Evolutionary conservation across 306 rosid genomes (phyloP).

Genomic region (Castanopsis chinensis): DNA sequence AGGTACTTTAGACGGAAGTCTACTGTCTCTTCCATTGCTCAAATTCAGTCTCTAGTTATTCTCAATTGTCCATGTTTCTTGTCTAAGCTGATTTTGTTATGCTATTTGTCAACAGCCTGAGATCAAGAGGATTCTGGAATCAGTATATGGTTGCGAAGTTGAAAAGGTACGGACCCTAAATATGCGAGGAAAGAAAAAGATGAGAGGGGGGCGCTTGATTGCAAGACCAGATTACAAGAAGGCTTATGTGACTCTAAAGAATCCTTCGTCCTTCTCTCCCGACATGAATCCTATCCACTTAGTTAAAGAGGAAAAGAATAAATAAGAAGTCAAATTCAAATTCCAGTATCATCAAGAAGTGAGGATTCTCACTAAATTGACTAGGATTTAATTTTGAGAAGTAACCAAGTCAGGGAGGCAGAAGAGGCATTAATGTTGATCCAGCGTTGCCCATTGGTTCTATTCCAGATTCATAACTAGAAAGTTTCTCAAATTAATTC

Average conservation of each 20-base stretch:
- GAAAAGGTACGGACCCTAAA: conserved; percentile 12
- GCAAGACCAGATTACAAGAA: conserved; percentile 13
- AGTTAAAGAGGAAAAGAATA: neutral
- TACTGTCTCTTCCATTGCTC: neutral
- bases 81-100: neutral
- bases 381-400: neutral
- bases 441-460: neutral
- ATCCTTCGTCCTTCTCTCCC: neutral
- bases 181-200: conserved; percentile 8
- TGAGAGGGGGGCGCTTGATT: neutral
- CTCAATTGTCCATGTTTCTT: neutral
- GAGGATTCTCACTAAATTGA: neutral
- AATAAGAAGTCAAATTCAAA: neutral
- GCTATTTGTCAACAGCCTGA: neutral
- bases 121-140: neutral
- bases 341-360: neutral
- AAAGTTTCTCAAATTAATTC: too few relatives aligned
- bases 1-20: neutral
- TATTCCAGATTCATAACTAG: too few relatives aligned
- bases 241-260: conserved; percentile 12
- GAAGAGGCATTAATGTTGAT: neutral
- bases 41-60: neutral
- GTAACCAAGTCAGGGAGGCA: neutral
- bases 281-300: neutral
- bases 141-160: neutral